Percentiles rank a stretch among this genome's conserved stretches.
Conservation (phyloP, 768 basidiomycete genomes). For the Trametes cinnabarina region DNA sequence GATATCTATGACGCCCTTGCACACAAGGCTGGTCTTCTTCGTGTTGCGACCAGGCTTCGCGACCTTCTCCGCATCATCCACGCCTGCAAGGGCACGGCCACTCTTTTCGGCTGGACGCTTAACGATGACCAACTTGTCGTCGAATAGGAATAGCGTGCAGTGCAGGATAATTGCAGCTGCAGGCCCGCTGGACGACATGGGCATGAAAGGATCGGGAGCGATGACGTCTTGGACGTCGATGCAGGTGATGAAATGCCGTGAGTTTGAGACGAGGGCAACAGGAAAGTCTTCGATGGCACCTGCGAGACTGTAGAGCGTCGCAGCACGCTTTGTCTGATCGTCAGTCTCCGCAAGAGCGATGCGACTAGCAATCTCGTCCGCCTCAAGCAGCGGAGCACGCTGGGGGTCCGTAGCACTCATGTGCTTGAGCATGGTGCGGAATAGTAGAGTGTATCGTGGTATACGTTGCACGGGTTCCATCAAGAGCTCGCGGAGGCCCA, state of each 20-base stretch:
- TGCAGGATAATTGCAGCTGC: slow-evolving; percentile 51
- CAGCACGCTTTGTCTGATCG: slow-evolving; percentile 85
- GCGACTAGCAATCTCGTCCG: slow-evolving; percentile 82
- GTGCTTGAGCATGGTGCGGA: slow-evolving; percentile 89
- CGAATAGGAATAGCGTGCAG: slow-evolving; percentile 90
- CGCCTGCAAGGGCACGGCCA: slow-evolving; percentile 66
- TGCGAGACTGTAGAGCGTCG: slow-evolving; percentile 82
- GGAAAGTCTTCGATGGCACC: slow-evolving; percentile 90
- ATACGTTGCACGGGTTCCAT: slow-evolving; percentile 98
- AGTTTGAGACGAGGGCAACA: slow-evolving; percentile 83
- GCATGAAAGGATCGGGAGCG: slow-evolving; percentile 39
- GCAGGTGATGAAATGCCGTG: slow-evolving; percentile 84
- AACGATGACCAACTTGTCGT: slow-evolving; percentile 88
- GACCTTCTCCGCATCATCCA: slow-evolving; percentile 76
- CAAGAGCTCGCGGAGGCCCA: slow-evolving; percentile 85
- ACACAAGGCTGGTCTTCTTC: slow-evolving; percentile 80
- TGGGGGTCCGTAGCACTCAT: slow-evolving; percentile 80
- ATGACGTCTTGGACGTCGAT: slow-evolving; percentile 88
- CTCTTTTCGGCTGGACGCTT: slow-evolving; percentile 81
- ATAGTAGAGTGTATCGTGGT: slow-evolving; percentile 89
- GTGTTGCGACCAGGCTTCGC: slow-evolving; percentile 60
- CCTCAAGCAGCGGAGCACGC: slow-evolving; percentile 74
- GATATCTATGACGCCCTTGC: slow-evolving; percentile 82
- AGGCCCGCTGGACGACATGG: slow-evolving; percentile 39
- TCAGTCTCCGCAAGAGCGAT: slow-evolving; percentile 92